Percentiles rank a stretch among this genome's conserved stretches.
Conservation (phyloP, 2,329 filamentous ascomycete genomes). For the Penicillium digitatum region DNA sequence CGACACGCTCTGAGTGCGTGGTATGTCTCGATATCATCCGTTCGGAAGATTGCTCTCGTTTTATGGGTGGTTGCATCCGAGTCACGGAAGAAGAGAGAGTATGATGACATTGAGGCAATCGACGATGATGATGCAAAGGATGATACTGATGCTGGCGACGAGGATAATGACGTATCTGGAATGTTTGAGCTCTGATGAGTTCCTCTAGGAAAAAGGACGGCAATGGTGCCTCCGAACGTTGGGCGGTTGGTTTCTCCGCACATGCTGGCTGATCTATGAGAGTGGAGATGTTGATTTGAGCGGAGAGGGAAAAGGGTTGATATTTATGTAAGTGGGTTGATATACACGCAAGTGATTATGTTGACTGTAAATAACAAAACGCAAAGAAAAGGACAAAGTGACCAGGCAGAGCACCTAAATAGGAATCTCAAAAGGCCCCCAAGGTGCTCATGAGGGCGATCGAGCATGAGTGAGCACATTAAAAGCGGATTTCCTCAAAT, state of each 20-base stretch:
- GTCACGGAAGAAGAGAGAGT: conserved; percentile 33
- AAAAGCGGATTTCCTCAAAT: conserved; percentile 16
- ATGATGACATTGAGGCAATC: conserved; percentile 20
- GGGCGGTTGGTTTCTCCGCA: conserved; percentile 49
- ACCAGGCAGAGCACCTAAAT: conserved; percentile 3
- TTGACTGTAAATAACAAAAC: background rate
- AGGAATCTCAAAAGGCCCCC: background rate
- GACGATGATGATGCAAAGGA: conserved; percentile 15
- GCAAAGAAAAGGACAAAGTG: background rate
- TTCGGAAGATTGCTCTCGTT: conserved; percentile 29
- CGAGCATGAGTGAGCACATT: conserved; percentile 24
- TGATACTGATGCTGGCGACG: conserved; percentile 19
- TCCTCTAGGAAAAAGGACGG: conserved; percentile 30
- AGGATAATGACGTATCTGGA: conserved; percentile 15
- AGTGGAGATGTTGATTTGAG: conserved; percentile 2
- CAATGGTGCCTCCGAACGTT: conserved; percentile 41
- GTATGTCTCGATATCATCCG: conserved; percentile 22
- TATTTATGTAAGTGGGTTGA: background rate
- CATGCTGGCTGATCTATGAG: conserved; percentile 41
- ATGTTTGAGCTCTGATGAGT: background rate
- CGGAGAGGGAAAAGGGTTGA: background rate
- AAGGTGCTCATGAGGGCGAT: conserved; percentile 21
- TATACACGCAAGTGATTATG: background rate
- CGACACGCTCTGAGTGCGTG: conserved; percentile 17
- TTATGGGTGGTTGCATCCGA: conserved; percentile 5